Evolutionary conservation across 164 flowering plant species (phyloP).

Genomic region (Berberis vulgaris): DNA sequence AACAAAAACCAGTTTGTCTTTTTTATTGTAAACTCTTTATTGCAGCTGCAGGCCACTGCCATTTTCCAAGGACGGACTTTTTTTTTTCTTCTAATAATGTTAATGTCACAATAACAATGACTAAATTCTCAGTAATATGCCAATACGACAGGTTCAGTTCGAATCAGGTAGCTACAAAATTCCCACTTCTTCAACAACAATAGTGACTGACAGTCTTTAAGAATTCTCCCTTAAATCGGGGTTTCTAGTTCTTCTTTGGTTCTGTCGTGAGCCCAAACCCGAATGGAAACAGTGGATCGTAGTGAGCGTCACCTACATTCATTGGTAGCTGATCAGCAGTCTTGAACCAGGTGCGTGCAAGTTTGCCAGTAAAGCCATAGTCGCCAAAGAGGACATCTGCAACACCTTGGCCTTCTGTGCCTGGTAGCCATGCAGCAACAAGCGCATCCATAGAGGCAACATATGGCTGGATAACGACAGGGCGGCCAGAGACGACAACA

Average conservation of each 20-base stretch:
- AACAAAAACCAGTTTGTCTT: no score
- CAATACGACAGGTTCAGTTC: no score
- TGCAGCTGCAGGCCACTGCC: no score
- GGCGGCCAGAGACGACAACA: constrained; percentile 34
- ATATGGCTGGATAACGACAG: constrained; percentile 36
- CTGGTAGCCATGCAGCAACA: constrained; percentile 51
- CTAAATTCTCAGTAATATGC: no score
- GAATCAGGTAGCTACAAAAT: no score
- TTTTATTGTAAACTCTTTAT: no score
- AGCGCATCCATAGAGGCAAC: constrained; percentile 26
- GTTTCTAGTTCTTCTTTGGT: not conserved
- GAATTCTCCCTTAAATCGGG: no score
- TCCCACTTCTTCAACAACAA: no score
- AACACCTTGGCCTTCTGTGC: constrained; percentile 47
- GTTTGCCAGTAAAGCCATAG: constrained; percentile 36
- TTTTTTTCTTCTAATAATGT: no score
- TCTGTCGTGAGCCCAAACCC: constrained; percentile 28
- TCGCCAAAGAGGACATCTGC: constrained; percentile 41
- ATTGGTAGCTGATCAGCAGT: constrained; percentile 37
- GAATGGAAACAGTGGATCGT: constrained; percentile 34
- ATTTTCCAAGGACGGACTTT: no score
- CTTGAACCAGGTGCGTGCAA: constrained; percentile 42
- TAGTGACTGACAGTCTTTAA: no score
- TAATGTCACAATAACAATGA: no score
- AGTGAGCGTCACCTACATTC: constrained; percentile 30